Percentiles rank a stretch among this genome's conserved stretches.
Evolutionary conservation across 108 stramenopile genomes (phyloP).

Genomic region (Cyclotella sp.): DNA sequence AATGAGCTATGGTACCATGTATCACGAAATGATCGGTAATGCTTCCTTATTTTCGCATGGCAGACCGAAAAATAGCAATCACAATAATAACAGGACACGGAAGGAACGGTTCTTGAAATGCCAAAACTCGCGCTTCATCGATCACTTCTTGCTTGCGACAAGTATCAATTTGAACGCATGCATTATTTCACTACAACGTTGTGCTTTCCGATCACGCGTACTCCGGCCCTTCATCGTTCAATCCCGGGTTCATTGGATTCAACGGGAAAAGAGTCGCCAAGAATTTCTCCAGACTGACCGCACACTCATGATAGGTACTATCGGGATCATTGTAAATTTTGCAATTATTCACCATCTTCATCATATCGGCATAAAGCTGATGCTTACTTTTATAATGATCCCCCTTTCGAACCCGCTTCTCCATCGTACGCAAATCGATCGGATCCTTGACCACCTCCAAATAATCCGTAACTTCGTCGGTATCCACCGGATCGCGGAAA

Average conservation of each 20-base stretch:
- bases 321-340: slow-evolving; percentile 88
- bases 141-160: too few species aligned
- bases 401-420: slow-evolving; percentile 85
- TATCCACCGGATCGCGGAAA: slow-evolving; percentile 94
- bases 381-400: slow-evolving; percentile 82
- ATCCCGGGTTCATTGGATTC: not conserved
- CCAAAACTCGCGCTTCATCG: too few species aligned
- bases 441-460: slow-evolving; percentile 83
- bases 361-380: slow-evolving; percentile 85
- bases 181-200: not conserved
- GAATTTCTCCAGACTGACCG: slow-evolving; percentile 76
- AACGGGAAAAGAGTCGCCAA: slow-evolving; percentile 57
- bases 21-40: too few species aligned
- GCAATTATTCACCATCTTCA: slow-evolving; percentile 94
- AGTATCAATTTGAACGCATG: too few species aligned
- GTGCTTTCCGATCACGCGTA: not conserved
- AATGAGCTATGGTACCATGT: too few species aligned
- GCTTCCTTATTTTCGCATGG: too few species aligned
- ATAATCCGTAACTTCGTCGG: slow-evolving; percentile 88
- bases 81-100: too few species aligned
- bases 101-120: too few species aligned
- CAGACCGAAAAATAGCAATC: too few species aligned
- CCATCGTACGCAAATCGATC: slow-evolving; percentile 90
- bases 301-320: slow-evolving; percentile 81
- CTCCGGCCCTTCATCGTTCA: not conserved